Percentiles rank a stretch among this genome's conserved stretches.
phyloP scores from a whole-genome alignment of 495 filamentous ascomycete genomes.

The Geoglossum glabrum region DNA sequence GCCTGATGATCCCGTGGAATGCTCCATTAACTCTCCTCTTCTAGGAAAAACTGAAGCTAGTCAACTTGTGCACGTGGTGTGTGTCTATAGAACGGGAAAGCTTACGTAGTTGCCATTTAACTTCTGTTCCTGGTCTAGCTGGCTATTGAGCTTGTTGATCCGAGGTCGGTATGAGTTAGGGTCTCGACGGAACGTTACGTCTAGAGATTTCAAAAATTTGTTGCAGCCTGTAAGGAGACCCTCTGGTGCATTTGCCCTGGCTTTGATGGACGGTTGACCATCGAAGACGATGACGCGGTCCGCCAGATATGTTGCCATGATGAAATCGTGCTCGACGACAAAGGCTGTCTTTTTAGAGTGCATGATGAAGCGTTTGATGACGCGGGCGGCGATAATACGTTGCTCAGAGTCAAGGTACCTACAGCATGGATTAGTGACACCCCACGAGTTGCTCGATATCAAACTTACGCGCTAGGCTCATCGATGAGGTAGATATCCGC shows the following conservation, averaged over 20 bases:
- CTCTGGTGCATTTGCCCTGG: slow-evolving; percentile 75
- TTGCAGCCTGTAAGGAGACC: slow-evolving; percentile 92
- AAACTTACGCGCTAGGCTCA: slow-evolving; percentile 50
- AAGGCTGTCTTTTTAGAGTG: slow-evolving; percentile 99
- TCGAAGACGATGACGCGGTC: slow-evolving; percentile 98
- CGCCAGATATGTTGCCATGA: slow-evolving; percentile 95
- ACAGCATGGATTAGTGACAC: background rate
- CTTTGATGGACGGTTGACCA: slow-evolving; percentile 70
- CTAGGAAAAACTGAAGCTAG: slow-evolving; percentile 52
- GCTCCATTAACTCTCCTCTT: slow-evolving; percentile 67
- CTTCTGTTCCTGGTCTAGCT: slow-evolving; percentile 97
- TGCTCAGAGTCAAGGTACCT: slow-evolving; percentile 91
- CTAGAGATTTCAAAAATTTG: slow-evolving; percentile 80
- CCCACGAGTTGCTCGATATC: background rate
- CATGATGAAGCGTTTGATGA: slow-evolving; percentile 99
- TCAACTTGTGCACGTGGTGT: background rate
- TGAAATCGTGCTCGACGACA: slow-evolving; percentile 99
- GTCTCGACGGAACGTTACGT: slow-evolving; percentile 96
- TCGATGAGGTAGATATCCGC: slow-evolving; percentile 98
- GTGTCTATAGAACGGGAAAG: slow-evolving; percentile 9
- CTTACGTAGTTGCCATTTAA: slow-evolving; percentile 73
- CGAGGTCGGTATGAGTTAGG: slow-evolving; percentile 88
- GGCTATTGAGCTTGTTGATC: slow-evolving; percentile 93
- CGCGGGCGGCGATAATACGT: slow-evolving; percentile 87
- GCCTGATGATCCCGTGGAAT: slow-evolving; percentile 15